A percentile compares a stretch with the other conserved stretches of the same genome.
phyloP scores from a whole-genome alignment of 1,139 yeast species.

The Yamadazyma blattariae region DNA sequence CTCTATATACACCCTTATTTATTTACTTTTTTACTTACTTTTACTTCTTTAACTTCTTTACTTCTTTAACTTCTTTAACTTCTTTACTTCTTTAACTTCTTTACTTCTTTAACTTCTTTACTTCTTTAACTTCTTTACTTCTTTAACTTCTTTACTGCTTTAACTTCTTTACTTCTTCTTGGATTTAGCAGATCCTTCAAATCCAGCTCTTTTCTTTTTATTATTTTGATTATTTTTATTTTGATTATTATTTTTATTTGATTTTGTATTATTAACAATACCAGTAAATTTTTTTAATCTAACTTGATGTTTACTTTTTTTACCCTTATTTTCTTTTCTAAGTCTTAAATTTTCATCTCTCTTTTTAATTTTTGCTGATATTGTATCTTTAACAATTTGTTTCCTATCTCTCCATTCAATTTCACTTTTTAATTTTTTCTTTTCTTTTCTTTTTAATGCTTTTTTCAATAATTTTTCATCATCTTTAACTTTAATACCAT shows the following conservation, averaged over 20 bases:
- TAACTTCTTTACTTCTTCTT: constrained; percentile 21
- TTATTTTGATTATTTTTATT: constrained; percentile 17
- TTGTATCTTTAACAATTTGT: constrained; percentile 71
- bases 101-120: constrained; percentile 16
- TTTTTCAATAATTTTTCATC: constrained; percentile 85
- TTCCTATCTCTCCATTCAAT: constrained; percentile 86
- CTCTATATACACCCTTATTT: no score
- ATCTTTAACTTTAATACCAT: constrained; percentile 84
- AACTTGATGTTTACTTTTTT: constrained; percentile 63
- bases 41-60: constrained; percentile 6
- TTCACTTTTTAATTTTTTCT: constrained; percentile 76
- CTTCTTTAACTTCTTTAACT: constrained; percentile 13
- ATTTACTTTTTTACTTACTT: no score
- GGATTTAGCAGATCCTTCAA: constrained; percentile 51
- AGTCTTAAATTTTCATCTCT: constrained; percentile 86
- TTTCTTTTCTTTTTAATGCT: constrained; percentile 80
- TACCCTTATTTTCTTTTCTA: constrained; percentile 77
- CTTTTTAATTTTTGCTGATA: constrained; percentile 73
- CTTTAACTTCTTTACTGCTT: constrained; percentile 9
- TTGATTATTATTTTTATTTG: constrained; percentile 18
- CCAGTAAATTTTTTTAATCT: constrained; percentile 71
- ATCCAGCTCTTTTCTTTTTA: constrained; percentile 54
- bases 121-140: constrained; percentile 13
- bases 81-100: constrained; percentile 16
- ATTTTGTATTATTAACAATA: constrained; percentile 33